Conservation (phyloP, 352 stramenopile species). For the Phytophthora niederhauseri region DNA sequence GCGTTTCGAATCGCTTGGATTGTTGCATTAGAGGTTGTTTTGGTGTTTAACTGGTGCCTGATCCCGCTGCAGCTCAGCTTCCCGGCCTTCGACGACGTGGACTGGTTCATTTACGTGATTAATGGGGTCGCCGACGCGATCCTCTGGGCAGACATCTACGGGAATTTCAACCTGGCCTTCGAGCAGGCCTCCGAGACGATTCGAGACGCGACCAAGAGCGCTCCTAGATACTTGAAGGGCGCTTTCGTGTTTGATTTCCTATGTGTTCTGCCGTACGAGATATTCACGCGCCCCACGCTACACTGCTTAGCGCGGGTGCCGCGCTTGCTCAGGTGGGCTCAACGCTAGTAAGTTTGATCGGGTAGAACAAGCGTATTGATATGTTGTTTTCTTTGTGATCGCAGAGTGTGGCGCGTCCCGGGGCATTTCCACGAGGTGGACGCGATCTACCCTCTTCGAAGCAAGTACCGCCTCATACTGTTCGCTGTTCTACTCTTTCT, state of each 20-base stretch:
- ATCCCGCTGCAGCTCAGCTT: slow-evolving; percentile 53
- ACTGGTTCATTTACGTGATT: slow-evolving; percentile 32
- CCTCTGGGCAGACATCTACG: slow-evolving; percentile 52
- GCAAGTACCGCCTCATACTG: slow-evolving; percentile 24
- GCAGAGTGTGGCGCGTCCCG: slow-evolving; percentile 36
- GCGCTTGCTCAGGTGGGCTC: slow-evolving; percentile 21
- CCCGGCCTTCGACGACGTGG: slow-evolving; percentile 28
- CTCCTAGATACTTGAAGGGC: slow-evolving; percentile 30
- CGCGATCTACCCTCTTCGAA: slow-evolving; percentile 19
- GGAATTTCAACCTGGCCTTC: slow-evolving; percentile 46
- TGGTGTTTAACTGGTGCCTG: slow-evolving; percentile 49
- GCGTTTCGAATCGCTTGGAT: slow-evolving; percentile 26
- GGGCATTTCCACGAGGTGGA: slow-evolving; percentile 42
- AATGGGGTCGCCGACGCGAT: slow-evolving; percentile 38
- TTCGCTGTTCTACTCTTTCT: slow-evolving; percentile 29
- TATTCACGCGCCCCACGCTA: slow-evolving; percentile 18
- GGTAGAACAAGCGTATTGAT: neutral
- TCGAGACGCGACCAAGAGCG: slow-evolving; percentile 32
- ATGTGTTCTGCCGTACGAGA: slow-evolving; percentile 42
- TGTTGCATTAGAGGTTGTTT: slow-evolving; percentile 27
- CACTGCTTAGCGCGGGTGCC: slow-evolving; percentile 24
- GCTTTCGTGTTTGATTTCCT: slow-evolving; percentile 44
- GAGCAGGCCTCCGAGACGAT: slow-evolving; percentile 37
- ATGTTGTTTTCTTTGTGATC: neutral
- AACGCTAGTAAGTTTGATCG: too few species aligned